These are phyloP conservation scores for Phytophthora brassicae DNA, from an alignment of 352 stramenopile species.

Conservation along the genomic window DNA sequence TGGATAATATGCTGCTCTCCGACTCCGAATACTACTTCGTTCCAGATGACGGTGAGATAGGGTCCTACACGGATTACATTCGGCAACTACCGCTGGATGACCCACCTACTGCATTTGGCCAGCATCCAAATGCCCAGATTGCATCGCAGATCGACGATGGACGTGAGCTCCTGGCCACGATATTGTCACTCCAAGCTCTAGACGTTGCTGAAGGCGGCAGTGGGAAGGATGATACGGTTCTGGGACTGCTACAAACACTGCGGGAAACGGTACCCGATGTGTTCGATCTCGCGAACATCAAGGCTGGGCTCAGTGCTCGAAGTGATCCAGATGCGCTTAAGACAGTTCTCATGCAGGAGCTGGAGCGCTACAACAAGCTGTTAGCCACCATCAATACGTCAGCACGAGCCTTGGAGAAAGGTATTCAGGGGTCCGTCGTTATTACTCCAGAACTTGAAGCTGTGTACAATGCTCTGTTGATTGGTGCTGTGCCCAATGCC, in stretches of 20 bases:
- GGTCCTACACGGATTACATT: constrained; percentile 91
- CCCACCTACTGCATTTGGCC: constrained; percentile 91
- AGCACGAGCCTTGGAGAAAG: constrained; percentile 87
- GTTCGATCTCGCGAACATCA: constrained; percentile 88
- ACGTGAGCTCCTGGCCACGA: constrained; percentile 85
- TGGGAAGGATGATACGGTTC: constrained; percentile 89
- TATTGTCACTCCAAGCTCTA: constrained; percentile 89
- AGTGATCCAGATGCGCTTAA: constrained; percentile 92
- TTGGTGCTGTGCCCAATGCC: constrained; percentile 84
- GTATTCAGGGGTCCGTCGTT: constrained; percentile 93
- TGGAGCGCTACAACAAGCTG: constrained; percentile 94
- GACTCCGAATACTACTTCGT: constrained; percentile 94
- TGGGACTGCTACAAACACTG: constrained; percentile 79
- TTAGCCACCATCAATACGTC: constrained; percentile 77
- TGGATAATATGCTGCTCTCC: constrained; percentile 86
- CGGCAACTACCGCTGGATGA: constrained; percentile 89
- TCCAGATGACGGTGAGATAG: constrained; percentile 89
- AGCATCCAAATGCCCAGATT: constrained; percentile 96
- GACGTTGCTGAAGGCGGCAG: constrained; percentile 81
- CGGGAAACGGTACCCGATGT: constrained; percentile 88
- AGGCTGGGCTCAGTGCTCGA: constrained; percentile 59
- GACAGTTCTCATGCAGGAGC: constrained; percentile 94
- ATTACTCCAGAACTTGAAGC: constrained; percentile 95
- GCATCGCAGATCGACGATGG: constrained; percentile 94
- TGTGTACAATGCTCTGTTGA: constrained; percentile 90